Base-by-base conservation (phyloP, 495 filamentous ascomycete genomes). In the Podospora fimiseda region DNA sequence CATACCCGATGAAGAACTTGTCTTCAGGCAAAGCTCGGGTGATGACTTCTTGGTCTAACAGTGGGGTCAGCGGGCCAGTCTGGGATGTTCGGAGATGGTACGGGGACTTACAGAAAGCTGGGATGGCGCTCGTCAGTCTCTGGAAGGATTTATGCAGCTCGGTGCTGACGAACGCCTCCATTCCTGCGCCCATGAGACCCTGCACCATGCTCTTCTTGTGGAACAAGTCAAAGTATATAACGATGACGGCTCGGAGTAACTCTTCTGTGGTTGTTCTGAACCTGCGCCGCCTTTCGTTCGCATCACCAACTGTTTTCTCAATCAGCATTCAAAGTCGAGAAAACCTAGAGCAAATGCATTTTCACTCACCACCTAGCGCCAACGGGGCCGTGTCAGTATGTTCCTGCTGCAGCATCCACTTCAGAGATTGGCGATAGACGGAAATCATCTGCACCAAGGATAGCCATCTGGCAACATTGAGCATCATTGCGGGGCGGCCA, bases 371-470 rank as follows among this genome's bases (percentile, higher is more conserved):
- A 37, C 15, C 50, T 11, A 37, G n/a, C 1, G 24, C 20, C 14
- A 57, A n/a, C 6, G 59, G 55, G 0, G 48, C 54, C 42, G 55
- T 27, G 20, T 61, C 41, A 27, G 44, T 40, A 41, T 47, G 47
- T 23, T 56, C 30, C 11, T 57, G 54, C 15, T 43, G 9, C 43
- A 33, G n/a, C 30, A 53, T 37, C 30, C 23, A 52, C 9, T 18
- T 23, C 22, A 61, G 21, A 4, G 61, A 56, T 15, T 60, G 52
- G 24, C 61, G 63, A 23, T 63, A 66, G 14, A 63, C 46, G 20
- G 61, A 38, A 1, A 64, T 56, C 30, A 66, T 51, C 36, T 66
- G 60, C 63, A 60, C 61, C 47, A 61, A n/a, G 22, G 48, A 40
- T 9, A 60, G 19, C 63, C 63, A 66, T 22, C 39, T 52, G 20